Evolutionary conservation across 768 basidiomycete species (phyloP).

Genomic region (Pisolithus tinctorius): DNA sequence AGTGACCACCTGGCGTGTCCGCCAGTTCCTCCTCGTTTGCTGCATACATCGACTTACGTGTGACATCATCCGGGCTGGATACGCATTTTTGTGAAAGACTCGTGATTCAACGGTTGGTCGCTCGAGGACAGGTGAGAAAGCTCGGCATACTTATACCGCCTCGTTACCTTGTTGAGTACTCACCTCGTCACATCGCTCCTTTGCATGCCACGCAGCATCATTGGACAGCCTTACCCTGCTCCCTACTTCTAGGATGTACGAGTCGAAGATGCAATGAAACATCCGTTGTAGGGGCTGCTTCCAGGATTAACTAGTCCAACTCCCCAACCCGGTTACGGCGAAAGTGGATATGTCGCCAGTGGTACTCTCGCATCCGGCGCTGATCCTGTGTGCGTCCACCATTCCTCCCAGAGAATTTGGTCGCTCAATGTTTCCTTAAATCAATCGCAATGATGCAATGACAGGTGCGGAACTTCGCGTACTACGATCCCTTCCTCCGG

Average conservation of each 20-base stretch:
- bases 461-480: too few relatives aligned
- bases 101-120: constrained; percentile 33
- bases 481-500: too few relatives aligned
- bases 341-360: too few relatives aligned
- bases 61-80: constrained; percentile 37
- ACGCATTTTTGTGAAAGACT: constrained; percentile 35
- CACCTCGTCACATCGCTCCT: background rate
- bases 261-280: constrained; percentile 31
- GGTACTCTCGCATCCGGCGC: too few relatives aligned
- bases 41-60: background rate
- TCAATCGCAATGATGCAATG: too few relatives aligned
- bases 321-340: constrained; percentile 4
- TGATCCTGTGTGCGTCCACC: too few relatives aligned
- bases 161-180: background rate
- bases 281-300: constrained; percentile 37
- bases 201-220: constrained; percentile 15
- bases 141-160: background rate
- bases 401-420: too few relatives aligned
- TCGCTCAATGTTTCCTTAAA: too few relatives aligned
- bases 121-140: constrained; percentile 18
- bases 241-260: constrained; percentile 35
- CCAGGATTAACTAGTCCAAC: constrained; percentile 25
- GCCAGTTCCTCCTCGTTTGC: background rate
- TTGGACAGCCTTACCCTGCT: constrained; percentile 35
- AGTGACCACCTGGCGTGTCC: background rate